Conservation (phyloP, 176 grass and related monocot genomes). For the Tillandsia leiboldiana region DNA sequence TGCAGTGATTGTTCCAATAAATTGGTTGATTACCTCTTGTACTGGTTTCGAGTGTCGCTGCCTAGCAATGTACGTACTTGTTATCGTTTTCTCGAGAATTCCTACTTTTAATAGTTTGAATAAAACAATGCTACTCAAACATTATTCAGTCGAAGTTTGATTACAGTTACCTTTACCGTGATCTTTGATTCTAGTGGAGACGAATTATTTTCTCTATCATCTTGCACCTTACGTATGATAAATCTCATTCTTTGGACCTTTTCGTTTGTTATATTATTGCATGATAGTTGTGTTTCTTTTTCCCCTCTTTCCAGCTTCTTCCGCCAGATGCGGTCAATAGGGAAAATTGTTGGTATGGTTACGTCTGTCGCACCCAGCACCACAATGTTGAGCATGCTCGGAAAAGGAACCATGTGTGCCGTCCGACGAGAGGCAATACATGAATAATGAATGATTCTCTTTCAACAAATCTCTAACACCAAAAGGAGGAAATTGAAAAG, state of each 20-base stretch:
- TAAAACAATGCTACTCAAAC: neutral
- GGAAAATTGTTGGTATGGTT: slow-evolving; percentile 87
- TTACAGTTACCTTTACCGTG: too few species aligned
- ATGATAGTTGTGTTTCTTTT: neutral
- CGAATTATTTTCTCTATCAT: too few species aligned
- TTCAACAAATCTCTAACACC: too few species aligned
- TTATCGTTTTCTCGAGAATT: neutral
- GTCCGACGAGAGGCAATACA: slow-evolving; percentile 56
- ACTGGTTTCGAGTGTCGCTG: slow-evolving; percentile 70
- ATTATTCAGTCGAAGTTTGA: too few species aligned
- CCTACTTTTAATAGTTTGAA: neutral
- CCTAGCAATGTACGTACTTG: slow-evolving; percentile 54
- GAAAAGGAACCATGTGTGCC: slow-evolving; percentile 86
- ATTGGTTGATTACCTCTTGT: slow-evolving; percentile 66
- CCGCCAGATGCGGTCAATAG: slow-evolving; percentile 55
- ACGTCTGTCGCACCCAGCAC: slow-evolving; percentile 70
- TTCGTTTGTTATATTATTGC: neutral
- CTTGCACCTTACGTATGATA: too few species aligned
- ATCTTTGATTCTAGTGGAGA: too few species aligned
- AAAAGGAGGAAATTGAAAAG: too few species aligned
- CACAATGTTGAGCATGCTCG: slow-evolving; percentile 63
- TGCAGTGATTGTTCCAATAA: slow-evolving; percentile 83
- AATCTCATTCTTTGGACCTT: too few species aligned
- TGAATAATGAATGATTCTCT: too few species aligned
- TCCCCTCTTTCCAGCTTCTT: slow-evolving; percentile 35